A percentile compares a stretch with the other conserved stretches of the same genome.
Evolutionary conservation across 129 eudicot species (phyloP).

Genomic region (Artemisia argyi): DNA sequence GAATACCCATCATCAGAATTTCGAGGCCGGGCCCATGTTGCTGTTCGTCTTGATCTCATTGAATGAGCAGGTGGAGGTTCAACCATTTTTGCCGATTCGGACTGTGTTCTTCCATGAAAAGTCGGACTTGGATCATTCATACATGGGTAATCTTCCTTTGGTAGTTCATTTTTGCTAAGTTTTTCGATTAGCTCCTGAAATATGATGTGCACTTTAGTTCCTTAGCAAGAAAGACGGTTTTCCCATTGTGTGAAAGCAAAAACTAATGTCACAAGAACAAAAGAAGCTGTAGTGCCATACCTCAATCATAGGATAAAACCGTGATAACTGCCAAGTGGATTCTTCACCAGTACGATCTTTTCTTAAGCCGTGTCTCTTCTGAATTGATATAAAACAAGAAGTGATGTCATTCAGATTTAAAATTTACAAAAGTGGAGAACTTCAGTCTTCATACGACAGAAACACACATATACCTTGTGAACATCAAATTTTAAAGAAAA

Average conservation of each 20-base stretch:
- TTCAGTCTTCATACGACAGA: constrained; percentile 3
- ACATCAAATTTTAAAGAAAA: constrained; percentile 76
- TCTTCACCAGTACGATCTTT: constrained; percentile 87
- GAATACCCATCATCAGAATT: constrained; percentile 90
- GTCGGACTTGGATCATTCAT: constrained; percentile 93
- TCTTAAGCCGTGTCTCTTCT: constrained; percentile 76
- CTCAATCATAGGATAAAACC: constrained; percentile 95
- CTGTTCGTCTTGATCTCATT: constrained; percentile 72
- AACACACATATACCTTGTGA: constrained; percentile 50
- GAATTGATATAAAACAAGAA: constrained; percentile 9
- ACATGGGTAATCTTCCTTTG: constrained; percentile 82
- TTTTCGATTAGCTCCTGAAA: constrained; percentile 87
- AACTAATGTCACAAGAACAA: not conserved
- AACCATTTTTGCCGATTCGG: constrained; percentile 39
- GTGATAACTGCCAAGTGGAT: constrained; percentile 86
- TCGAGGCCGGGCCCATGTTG: constrained; percentile 93
- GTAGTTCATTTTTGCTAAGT: constrained; percentile 68
- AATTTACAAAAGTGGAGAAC: constrained; percentile 18
- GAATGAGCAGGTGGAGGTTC: constrained; percentile 63
- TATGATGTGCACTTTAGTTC: constrained; percentile 1
- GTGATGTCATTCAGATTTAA: not conserved
- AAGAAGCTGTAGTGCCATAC: constrained; percentile 28
- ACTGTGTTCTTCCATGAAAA: constrained; percentile 60
- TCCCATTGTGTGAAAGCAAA: not conserved
- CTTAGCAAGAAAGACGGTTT: not conserved